Percentiles rank a stretch among this genome's conserved stretches.
phyloP scores from a whole-genome alignment of 2,329 filamentous ascomycete species.

The Emericellopsis cladophorae region DNA sequence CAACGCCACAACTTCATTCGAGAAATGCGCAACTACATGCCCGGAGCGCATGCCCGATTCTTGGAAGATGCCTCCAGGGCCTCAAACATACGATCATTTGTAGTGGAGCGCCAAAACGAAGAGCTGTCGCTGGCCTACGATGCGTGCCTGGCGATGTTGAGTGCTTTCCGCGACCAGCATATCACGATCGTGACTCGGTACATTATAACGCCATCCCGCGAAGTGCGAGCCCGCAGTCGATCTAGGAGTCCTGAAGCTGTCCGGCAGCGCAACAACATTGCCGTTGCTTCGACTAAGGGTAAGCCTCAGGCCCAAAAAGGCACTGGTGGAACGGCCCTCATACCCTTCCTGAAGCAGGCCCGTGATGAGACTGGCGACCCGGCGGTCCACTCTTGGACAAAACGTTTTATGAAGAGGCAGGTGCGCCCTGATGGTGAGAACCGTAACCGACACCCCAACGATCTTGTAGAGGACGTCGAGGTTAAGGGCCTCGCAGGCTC shows the following conservation, averaged over 20 bases:
- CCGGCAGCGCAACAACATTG: conserved; percentile 45
- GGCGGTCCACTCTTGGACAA: conserved; percentile 57
- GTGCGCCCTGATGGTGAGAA: conserved; percentile 33
- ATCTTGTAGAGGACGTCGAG: conserved; percentile 30
- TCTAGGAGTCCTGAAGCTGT: conserved; percentile 43
- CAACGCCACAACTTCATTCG: conserved; percentile 72
- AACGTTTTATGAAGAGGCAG: conserved; percentile 42
- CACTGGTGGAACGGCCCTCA: conserved; percentile 85
- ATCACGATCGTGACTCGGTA: conserved; percentile 94
- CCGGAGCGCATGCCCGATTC: conserved; percentile 81
- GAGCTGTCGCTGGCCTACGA: conserved; percentile 73
- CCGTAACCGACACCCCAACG: conserved; percentile 34
- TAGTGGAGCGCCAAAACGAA: conserved; percentile 31
- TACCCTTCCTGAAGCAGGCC: conserved; percentile 93
- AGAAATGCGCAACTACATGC: conserved; percentile 98
- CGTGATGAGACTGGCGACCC: conserved; percentile 92
- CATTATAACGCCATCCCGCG: conserved; percentile 78
- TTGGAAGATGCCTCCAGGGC: conserved; percentile 66
- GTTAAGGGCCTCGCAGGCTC: conserved; percentile 63
- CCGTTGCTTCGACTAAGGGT: conserved; percentile 38
- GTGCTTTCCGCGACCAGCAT: conserved; percentile 75
- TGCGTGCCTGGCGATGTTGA: conserved; percentile 64
- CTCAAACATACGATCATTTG: conserved; percentile 79
- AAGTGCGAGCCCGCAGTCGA: conserved; percentile 52
- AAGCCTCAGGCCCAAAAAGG: conserved; percentile 56